phyloP scores from a whole-genome alignment of 495 filamentous ascomycete genomes.

The Penicillium coffeae region DNA sequence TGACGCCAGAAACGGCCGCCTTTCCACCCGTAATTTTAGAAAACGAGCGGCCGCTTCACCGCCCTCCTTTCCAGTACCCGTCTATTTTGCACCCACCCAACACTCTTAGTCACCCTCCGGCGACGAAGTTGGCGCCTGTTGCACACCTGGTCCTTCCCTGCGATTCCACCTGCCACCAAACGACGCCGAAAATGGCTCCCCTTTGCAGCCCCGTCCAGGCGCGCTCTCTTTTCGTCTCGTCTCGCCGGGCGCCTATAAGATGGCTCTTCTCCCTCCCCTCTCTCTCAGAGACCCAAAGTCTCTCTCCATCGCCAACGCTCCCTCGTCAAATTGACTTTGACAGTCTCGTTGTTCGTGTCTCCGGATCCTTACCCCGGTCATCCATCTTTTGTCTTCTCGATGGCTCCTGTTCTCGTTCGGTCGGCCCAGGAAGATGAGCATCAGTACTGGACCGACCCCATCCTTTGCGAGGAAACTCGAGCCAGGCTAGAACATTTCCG shows the following conservation, averaged over 20 bases:
- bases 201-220: slow-evolving; percentile 4
- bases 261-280: slow-evolving; percentile 1
- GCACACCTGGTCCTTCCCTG: background rate
- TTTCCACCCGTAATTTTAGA: slow-evolving; percentile 2
- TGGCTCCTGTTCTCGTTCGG: slow-evolving; percentile 12
- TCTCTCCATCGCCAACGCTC: slow-evolving; percentile 2
- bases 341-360: background rate
- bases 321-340: background rate
- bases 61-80: background rate
- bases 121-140: background rate
- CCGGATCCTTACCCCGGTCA: background rate
- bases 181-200: slow-evolving; percentile 17
- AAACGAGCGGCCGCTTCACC: background rate
- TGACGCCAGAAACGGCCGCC: slow-evolving; percentile 4
- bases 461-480: slow-evolving; percentile 30
- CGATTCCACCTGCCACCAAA: slow-evolving; percentile 7
- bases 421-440: slow-evolving; percentile 20
- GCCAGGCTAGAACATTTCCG: slow-evolving; percentile 27
- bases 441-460: slow-evolving; percentile 30
- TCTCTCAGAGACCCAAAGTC: slow-evolving; percentile 3
- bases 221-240: slow-evolving; percentile 2
- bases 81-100: slow-evolving; percentile 1
- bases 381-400: slow-evolving; percentile 8
- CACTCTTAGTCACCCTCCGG: background rate
- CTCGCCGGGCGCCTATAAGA: slow-evolving; percentile 7